Percentiles rank a stretch among this genome's conserved stretches.
These are phyloP conservation scores for Stagonosporopsis rhizophila DNA, from an alignment of 2,329 filamentous ascomycete genomes.

Conservation along the genomic window DNA sequence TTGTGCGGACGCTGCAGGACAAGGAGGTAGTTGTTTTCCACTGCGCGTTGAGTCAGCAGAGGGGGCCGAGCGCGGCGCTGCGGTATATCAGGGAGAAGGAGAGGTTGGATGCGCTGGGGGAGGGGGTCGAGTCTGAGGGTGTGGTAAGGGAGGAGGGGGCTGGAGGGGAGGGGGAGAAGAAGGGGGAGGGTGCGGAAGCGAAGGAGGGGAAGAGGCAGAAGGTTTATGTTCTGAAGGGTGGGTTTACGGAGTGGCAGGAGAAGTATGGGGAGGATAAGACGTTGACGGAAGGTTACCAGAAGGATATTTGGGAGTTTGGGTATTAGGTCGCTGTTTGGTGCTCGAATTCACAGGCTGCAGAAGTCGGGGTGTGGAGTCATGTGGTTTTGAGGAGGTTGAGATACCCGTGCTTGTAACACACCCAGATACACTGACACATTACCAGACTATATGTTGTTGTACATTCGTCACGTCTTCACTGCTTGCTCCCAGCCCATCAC, in stretches of 20 bases:
- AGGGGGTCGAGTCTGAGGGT: slow-evolving; percentile 27
- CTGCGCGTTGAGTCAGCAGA: slow-evolving; percentile 88
- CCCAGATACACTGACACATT: neutral
- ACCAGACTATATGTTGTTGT: neutral
- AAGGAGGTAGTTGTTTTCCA: slow-evolving; percentile 92
- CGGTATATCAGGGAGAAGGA: slow-evolving; percentile 77
- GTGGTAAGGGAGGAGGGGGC: slow-evolving; percentile 25
- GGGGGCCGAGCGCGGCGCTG: slow-evolving; percentile 84
- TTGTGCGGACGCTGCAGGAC: slow-evolving; percentile 77
- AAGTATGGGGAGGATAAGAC: slow-evolving; percentile 76
- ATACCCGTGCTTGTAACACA: neutral
- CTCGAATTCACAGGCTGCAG: neutral
- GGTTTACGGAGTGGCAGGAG: slow-evolving; percentile 91
- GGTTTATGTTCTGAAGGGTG: slow-evolving; percentile 81
- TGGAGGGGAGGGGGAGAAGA: slow-evolving; percentile 62
- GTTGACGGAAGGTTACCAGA: slow-evolving; percentile 83
- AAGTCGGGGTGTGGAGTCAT: neutral
- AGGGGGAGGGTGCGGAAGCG: slow-evolving; percentile 49
- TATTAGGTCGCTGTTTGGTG: neutral
- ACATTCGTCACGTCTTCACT: neutral
- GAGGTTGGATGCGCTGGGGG: slow-evolving; percentile 47
- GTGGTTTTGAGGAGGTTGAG: neutral
- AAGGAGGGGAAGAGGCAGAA: slow-evolving; percentile 61
- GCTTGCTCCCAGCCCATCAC: slow-evolving; percentile 11
- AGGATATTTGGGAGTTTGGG: slow-evolving; percentile 77